Evolutionary conservation across 2,329 filamentous ascomycete species (phyloP).

Genomic region (Ophiostoma novo-ulmi): DNA sequence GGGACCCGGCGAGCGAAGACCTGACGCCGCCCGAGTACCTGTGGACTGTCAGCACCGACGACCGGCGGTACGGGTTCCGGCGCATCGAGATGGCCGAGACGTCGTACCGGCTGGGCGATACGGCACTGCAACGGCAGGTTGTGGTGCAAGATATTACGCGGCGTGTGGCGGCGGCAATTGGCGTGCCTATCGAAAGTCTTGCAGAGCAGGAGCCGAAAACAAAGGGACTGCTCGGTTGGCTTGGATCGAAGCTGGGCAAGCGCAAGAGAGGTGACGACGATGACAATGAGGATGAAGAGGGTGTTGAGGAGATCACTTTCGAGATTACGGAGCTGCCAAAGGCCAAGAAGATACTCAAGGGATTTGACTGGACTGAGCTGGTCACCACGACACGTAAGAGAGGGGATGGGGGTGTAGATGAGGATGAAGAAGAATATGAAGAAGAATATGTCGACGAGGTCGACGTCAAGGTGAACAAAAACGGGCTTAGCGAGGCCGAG

Average conservation of each 20-base stretch:
- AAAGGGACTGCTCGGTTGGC: constrained; percentile 2
- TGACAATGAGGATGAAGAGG: background rate
- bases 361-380: constrained; percentile 17
- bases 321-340: constrained; percentile 20
- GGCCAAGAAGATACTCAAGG: constrained; percentile 11
- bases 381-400: too few species aligned
- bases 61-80: constrained; percentile 28
- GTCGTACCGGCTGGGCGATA: constrained; percentile 38
- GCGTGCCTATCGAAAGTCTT: background rate
- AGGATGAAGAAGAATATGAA: background rate
- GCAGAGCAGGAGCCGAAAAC: constrained; percentile 21
- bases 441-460: background rate
- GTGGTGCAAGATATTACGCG: constrained; percentile 29
- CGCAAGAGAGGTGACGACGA: background rate
- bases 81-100: constrained; percentile 30
- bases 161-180: constrained; percentile 22
- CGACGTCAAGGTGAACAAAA: background rate
- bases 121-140: constrained; percentile 34
- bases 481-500: background rate
- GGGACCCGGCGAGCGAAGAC: constrained; percentile 32
- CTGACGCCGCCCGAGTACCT: constrained; percentile 29
- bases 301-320: background rate
- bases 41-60: constrained; percentile 27
- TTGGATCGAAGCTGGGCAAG: constrained; percentile 15
- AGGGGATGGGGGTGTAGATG: background rate